A percentile compares a stretch with the other conserved stretches of the same genome.
Conservation (phyloP, 257 asterid species). For the Scutellaria barbata region DNA sequence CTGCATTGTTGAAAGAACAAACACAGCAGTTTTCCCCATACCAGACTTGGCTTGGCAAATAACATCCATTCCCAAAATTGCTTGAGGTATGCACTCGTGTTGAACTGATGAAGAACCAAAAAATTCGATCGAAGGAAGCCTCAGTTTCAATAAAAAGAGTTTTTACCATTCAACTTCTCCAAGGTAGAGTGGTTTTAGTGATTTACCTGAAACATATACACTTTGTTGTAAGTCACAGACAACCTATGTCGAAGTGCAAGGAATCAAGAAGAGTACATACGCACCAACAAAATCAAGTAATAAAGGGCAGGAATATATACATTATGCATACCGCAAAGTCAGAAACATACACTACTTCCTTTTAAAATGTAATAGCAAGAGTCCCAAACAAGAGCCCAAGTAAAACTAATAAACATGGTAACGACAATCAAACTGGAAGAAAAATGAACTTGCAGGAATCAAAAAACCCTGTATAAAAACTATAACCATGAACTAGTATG, state of each 20-base stretch:
- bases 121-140: slow-evolving; percentile 80
- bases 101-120: slow-evolving; percentile 90
- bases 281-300: not conserved
- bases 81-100: slow-evolving; percentile 98
- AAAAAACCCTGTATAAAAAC: not conserved
- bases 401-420: not conserved
- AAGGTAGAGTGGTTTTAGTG: slow-evolving; percentile 62
- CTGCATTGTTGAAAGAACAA: slow-evolving; percentile 87
- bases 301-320: not conserved
- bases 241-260: not conserved
- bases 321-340: not conserved
- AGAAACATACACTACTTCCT: not conserved
- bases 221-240: slow-evolving; percentile 21
- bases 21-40: slow-evolving; percentile 96
- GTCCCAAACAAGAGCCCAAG: not conserved
- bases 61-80: slow-evolving; percentile 92
- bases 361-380: not conserved
- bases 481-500: not conserved
- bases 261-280: not conserved
- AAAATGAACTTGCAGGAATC: slow-evolving; percentile 4
- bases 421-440: not conserved
- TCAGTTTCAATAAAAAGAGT: slow-evolving; percentile 77
- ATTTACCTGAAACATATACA: slow-evolving; percentile 71
- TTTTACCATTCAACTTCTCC: slow-evolving; percentile 78
- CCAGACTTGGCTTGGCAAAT: slow-evolving; percentile 96